Evolutionary conservation across 805 yeast species (phyloP).

Genomic region (Maudiozyma turicensis): DNA sequence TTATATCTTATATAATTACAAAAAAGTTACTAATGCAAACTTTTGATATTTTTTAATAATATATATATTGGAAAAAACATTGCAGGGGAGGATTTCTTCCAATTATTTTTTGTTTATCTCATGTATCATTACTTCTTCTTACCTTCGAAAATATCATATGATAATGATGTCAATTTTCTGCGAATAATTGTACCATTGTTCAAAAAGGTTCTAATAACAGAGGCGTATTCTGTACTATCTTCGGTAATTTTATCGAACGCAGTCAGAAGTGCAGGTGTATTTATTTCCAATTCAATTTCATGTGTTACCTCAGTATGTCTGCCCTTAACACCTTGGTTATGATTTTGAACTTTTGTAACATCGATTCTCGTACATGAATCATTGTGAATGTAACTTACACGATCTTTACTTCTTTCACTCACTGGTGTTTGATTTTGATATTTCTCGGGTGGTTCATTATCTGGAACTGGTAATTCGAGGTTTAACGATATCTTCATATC

Average conservation of each 20-base stretch:
- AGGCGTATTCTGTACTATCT: conserved; percentile 49
- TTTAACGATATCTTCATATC: conserved; percentile 72
- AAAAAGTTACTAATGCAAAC: background rate
- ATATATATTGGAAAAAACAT: background rate
- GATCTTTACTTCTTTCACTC: conserved; percentile 56
- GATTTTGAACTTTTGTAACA: conserved; percentile 46
- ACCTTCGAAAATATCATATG: conserved; percentile 30
- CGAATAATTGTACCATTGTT: conserved; percentile 47
- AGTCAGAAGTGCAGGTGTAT: conserved; percentile 33
- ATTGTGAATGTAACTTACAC: conserved; percentile 64
- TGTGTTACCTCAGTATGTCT: conserved; percentile 23
- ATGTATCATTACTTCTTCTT: conserved; percentile 17
- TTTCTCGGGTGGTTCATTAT: conserved; percentile 46
- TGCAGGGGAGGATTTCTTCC: background rate
- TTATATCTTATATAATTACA: background rate
- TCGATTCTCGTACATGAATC: conserved; percentile 67
- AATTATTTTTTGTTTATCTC: background rate
- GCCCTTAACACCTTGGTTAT: conserved; percentile 18
- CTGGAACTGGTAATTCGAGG: conserved; percentile 58
- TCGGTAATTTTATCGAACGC: conserved; percentile 33
- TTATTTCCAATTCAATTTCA: conserved; percentile 47
- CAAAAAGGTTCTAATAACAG: conserved; percentile 45
- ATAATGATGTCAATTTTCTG: conserved; percentile 27
- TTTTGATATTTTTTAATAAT: background rate
- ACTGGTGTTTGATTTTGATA: conserved; percentile 44